These are phyloP conservation scores for Termitomyces sp. DNA, from an alignment of 768 basidiomycete genomes.

Conservation along the genomic window DNA sequence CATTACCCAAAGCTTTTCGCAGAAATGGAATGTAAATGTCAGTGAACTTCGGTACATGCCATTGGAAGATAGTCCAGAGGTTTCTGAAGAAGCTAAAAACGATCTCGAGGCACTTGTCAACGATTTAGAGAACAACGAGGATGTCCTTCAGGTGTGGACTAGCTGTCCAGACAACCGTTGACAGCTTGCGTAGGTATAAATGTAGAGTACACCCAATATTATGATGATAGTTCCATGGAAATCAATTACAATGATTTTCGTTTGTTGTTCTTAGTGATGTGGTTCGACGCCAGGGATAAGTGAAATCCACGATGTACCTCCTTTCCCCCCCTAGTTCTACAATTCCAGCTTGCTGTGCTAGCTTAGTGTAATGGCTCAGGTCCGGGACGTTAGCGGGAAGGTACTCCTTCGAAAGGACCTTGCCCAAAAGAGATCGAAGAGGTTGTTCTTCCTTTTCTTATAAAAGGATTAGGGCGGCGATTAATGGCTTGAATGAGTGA, in stretches of 20 bases:
- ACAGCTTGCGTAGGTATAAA: background rate
- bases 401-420: background rate
- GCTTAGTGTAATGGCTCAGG: constrained; percentile 10
- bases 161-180: constrained; percentile 32
- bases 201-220: background rate
- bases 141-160: constrained; percentile 59
- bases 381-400: constrained; percentile 5
- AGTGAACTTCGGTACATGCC: constrained; percentile 54
- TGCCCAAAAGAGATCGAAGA: constrained; percentile 10
- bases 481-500: background rate
- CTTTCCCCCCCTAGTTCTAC: constrained; percentile 8
- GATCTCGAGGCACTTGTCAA: constrained; percentile 44
- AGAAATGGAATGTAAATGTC: constrained; percentile 5
- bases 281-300: background rate
- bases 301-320: constrained; percentile 12
- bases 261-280: background rate
- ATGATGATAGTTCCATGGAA: background rate
- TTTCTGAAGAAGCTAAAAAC: constrained; percentile 34
- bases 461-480: background rate
- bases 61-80: constrained; percentile 30
- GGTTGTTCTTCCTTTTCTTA: constrained; percentile 1
- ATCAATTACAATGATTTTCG: background rate
- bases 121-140: constrained; percentile 53
- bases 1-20: constrained; percentile 24
- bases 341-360: constrained; percentile 7